Conservation (phyloP, 495 filamentous ascomycete species). For the Penicillium turbatum region DNA sequence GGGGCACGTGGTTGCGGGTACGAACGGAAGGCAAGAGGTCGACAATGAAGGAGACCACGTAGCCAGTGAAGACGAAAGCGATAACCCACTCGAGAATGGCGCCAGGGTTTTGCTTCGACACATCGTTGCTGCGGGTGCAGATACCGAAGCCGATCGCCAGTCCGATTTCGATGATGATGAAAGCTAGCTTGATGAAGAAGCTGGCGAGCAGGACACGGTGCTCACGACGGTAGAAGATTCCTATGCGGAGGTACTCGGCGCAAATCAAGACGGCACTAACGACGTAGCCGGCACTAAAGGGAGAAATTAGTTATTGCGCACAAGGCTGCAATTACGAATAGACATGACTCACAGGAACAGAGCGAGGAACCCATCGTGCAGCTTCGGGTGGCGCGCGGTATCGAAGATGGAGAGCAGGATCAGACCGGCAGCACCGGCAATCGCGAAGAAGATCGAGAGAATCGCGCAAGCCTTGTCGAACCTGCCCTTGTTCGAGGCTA, state of each 20-base stretch:
- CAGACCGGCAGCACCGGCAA: constrained; percentile 72
- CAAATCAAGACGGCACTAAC: constrained; percentile 80
- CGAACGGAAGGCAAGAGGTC: constrained; percentile 78
- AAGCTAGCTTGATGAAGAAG: constrained; percentile 77
- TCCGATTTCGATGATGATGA: constrained; percentile 72
- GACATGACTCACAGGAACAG: constrained; percentile 67
- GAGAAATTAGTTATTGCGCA: constrained; percentile 5
- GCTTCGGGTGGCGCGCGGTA: constrained; percentile 55
- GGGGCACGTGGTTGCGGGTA: constrained; percentile 51
- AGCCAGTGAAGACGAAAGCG: constrained; percentile 85
- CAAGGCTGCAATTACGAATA: not conserved
- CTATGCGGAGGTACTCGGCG: constrained; percentile 80
- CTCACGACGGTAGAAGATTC: constrained; percentile 63
- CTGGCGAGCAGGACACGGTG: constrained; percentile 67
- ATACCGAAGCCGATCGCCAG: constrained; percentile 65
- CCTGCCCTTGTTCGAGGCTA: constrained; percentile 63
- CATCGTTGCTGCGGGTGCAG: constrained; percentile 30
- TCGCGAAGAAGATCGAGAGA: constrained; percentile 65
- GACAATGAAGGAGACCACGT: constrained; percentile 81
- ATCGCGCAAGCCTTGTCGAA: constrained; percentile 67
- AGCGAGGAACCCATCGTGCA: constrained; percentile 74
- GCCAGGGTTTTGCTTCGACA: constrained; percentile 46
- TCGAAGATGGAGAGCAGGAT: constrained; percentile 85
- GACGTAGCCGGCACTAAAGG: constrained; percentile 50
- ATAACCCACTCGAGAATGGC: constrained; percentile 78